These are phyloP conservation scores for Kalmusia sp. DNA, from an alignment of 2,329 filamentous ascomycete genomes.

Conservation along the genomic window DNA sequence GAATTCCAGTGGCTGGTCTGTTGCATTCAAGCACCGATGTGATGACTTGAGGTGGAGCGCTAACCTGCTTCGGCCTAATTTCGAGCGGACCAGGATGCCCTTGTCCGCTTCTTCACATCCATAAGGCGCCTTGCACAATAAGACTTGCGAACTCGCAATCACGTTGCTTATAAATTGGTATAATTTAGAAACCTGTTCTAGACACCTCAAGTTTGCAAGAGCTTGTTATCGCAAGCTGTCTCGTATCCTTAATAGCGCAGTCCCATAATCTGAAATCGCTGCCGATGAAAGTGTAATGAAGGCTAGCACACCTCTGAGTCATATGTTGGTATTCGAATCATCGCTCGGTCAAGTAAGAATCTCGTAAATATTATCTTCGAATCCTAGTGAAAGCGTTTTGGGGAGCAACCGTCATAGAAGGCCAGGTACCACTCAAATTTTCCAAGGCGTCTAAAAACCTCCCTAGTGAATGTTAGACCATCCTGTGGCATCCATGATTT, in stretches of 20 bases:
- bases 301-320: too few species aligned
- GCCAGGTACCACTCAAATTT: neutral
- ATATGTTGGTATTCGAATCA: too few species aligned
- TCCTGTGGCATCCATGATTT: neutral
- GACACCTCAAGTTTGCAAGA: too few species aligned
- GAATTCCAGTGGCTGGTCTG: too few species aligned
- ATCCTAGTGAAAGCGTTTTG: neutral
- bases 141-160: slow-evolving; percentile 29
- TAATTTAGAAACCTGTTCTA: too few species aligned
- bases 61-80: neutral
- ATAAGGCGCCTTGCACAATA: neutral
- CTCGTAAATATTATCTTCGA: neutral
- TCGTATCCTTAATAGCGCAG: too few species aligned
- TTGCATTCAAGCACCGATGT: neutral
- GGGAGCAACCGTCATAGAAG: neutral
- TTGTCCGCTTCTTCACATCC: neutral
- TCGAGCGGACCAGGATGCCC: neutral
- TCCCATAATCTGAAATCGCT: too few species aligned
- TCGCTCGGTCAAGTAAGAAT: too few species aligned
- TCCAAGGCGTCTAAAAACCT: neutral
- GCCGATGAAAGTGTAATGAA: too few species aligned
- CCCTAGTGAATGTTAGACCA: neutral
- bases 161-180: too few species aligned
- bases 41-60: neutral
- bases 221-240: too few species aligned